Percentiles rank a stretch among this genome's conserved stretches.
Conservation (phyloP, 108 stramenopile species). For the Cyclotella kingstonii region DNA sequence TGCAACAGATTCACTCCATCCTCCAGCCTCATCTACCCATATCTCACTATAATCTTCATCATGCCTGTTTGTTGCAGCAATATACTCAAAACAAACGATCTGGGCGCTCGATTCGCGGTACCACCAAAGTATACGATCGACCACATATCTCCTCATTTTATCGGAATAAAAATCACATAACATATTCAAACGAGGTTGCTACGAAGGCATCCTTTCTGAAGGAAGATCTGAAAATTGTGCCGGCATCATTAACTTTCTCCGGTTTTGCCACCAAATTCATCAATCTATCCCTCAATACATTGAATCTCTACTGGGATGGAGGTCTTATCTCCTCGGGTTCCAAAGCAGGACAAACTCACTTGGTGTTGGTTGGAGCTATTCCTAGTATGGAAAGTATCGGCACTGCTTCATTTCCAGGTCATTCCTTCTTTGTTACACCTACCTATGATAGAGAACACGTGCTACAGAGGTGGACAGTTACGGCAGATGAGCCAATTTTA, state of each 20-base stretch:
- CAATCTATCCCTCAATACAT: slow-evolving; percentile 61
- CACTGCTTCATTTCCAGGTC: slow-evolving; percentile 77
- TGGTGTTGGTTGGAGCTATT: slow-evolving; percentile 62
- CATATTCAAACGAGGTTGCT: not conserved
- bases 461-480: slow-evolving; percentile 68
- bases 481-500: slow-evolving; percentile 66
- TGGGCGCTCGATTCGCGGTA: slow-evolving; percentile 24
- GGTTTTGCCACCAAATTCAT: slow-evolving; percentile 85
- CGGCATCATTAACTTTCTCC: slow-evolving; percentile 67
- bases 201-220: slow-evolving; percentile 4
- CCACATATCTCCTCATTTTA: slow-evolving; percentile 37
- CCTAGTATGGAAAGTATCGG: slow-evolving; percentile 76
- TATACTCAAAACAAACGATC: slow-evolving; percentile 26
- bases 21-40: slow-evolving; percentile 16
- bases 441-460: slow-evolving; percentile 58
- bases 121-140: slow-evolving; percentile 21
- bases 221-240: slow-evolving; percentile 22
- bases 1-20: slow-evolving; percentile 5
- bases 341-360: slow-evolving; percentile 50
- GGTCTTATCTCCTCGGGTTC: slow-evolving; percentile 35
- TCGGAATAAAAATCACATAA: not conserved
- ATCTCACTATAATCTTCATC: slow-evolving; percentile 10
- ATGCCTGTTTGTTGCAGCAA: slow-evolving; percentile 33
- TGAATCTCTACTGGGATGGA: slow-evolving; percentile 81
- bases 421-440: slow-evolving; percentile 69